phyloP scores from a whole-genome alignment of 495 filamentous ascomycete genomes.

The Daldinia concentrica region DNA sequence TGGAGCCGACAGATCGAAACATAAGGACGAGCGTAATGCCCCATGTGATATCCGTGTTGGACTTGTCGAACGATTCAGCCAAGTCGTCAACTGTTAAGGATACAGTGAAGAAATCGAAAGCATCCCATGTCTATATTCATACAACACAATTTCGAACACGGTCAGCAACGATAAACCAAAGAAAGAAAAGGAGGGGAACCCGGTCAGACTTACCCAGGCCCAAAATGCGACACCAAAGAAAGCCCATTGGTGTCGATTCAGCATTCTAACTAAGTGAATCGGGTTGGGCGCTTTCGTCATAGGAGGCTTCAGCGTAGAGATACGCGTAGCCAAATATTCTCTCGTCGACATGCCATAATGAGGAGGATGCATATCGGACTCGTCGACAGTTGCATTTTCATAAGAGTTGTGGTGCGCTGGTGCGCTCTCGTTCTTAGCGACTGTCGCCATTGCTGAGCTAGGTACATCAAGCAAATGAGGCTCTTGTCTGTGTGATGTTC shows the following conservation, averaged over 20 bases:
- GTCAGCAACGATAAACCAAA: constrained; percentile 7
- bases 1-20: constrained; percentile 77
- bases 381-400: constrained; percentile 12
- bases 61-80: constrained; percentile 70
- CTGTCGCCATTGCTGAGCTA: constrained; percentile 33
- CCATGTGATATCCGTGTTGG: constrained; percentile 85
- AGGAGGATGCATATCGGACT: constrained; percentile 46
- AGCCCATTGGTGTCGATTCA: constrained; percentile 82
- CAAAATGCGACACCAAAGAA: constrained; percentile 80
- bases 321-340: constrained; percentile 73
- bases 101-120: constrained; percentile 93
- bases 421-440: constrained; percentile 16
- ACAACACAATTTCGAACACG: not conserved
- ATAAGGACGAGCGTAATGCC: constrained; percentile 88
- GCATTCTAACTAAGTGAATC: constrained; percentile 70
- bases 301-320: constrained; percentile 77
- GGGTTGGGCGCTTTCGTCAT: constrained; percentile 85
- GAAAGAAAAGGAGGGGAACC: not conserved
- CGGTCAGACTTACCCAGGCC: constrained; percentile 65
- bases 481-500: constrained; percentile 20
- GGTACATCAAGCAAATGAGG: constrained; percentile 11
- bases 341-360: constrained; percentile 63
- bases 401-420: constrained; percentile 10
- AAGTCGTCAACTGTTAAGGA: constrained; percentile 76
- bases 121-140: constrained; percentile 73